Evolutionary conservation across 768 basidiomycete species (phyloP).

Genomic region (Suillus paluster): DNA sequence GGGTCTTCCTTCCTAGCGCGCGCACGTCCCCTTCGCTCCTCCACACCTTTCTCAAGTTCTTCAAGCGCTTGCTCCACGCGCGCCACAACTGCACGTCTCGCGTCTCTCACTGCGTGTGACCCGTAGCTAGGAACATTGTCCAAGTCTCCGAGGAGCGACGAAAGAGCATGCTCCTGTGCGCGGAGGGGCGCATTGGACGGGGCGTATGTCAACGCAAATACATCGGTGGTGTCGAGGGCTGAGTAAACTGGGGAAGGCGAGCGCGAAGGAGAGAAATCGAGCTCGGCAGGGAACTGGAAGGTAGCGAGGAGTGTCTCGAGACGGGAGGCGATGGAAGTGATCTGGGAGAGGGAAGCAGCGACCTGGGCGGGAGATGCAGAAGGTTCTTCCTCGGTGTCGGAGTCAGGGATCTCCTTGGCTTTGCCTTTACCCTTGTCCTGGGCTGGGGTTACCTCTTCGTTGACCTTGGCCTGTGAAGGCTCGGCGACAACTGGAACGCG

Average conservation of each 20-base stretch:
- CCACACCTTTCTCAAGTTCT: slow-evolving; percentile 52
- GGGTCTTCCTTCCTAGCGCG: background rate
- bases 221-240: slow-evolving; percentile 14
- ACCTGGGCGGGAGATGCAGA: slow-evolving; percentile 17
- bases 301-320: slow-evolving; percentile 41
- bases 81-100: slow-evolving; percentile 58
- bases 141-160: slow-evolving; percentile 55
- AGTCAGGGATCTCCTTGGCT: slow-evolving; percentile 28
- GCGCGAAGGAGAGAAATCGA: slow-evolving; percentile 34
- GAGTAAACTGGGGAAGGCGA: slow-evolving; percentile 17
- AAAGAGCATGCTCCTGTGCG: slow-evolving; percentile 64
- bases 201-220: slow-evolving; percentile 56
- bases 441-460: slow-evolving; percentile 2
- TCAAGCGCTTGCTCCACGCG: slow-evolving; percentile 61
- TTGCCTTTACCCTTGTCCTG: slow-evolving; percentile 41
- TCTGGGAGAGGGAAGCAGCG: slow-evolving; percentile 37
- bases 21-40: slow-evolving; percentile 36
- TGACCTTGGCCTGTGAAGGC: background rate
- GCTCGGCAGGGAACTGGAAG: slow-evolving; percentile 41
- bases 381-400: slow-evolving; percentile 13
- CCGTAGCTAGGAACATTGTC: slow-evolving; percentile 68
- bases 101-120: slow-evolving; percentile 52
- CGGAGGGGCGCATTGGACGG: slow-evolving; percentile 62
- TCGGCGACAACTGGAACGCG: background rate
- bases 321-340: slow-evolving; percentile 46